These are phyloP conservation scores for Lunularia cruciata DNA, from an alignment of 225 moss, liverwort and hornwort genomes.

Conservation along the genomic window DNA sequence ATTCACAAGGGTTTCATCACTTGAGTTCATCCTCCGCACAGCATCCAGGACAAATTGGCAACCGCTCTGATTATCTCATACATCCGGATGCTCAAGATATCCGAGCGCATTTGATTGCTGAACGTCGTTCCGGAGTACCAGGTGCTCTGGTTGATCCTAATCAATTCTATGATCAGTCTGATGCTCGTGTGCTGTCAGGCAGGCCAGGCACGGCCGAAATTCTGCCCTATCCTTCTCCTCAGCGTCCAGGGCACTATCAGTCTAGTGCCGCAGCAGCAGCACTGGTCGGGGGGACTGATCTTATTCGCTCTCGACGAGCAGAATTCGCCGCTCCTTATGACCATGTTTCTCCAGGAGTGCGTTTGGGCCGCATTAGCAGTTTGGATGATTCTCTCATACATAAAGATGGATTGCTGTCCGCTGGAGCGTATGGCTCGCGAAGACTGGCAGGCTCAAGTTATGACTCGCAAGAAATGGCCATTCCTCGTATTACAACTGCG, in stretches of 20 bases:
- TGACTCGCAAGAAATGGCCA: neutral
- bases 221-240: constrained; percentile 21
- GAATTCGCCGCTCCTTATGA: constrained; percentile 10
- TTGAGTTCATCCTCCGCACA: neutral
- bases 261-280: constrained; percentile 3
- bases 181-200: constrained; percentile 13
- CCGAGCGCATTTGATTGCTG: constrained; percentile 25
- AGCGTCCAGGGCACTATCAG: neutral
- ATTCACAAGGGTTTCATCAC: neutral
- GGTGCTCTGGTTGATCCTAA: constrained; percentile 22
- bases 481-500: neutral
- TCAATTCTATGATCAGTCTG: constrained; percentile 15
- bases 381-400: neutral
- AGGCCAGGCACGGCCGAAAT: constrained; percentile 21
- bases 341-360: neutral
- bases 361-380: neutral
- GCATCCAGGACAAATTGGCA: neutral
- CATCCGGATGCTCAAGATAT: constrained; percentile 17
- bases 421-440: constrained; percentile 19
- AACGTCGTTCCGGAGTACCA: constrained; percentile 23
- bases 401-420: neutral
- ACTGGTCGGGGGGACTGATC: constrained; percentile 10
- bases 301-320: constrained; percentile 16
- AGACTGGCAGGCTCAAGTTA: constrained; percentile 7
- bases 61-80: constrained; percentile 1